phyloP scores from a whole-genome alignment of 1,139 yeast genomes.

The Candida gigantensis region DNA sequence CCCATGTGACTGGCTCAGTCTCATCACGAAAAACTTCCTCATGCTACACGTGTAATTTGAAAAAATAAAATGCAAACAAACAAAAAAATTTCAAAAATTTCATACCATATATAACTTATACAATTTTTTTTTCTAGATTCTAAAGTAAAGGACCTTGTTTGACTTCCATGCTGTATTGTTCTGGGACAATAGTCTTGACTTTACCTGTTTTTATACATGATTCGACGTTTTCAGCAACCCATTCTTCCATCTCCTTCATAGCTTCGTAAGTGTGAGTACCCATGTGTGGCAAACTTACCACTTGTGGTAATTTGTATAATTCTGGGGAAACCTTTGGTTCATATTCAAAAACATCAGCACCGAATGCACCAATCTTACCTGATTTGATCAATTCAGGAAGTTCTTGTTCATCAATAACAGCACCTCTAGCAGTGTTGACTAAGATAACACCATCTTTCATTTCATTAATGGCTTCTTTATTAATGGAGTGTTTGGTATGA shows the following conservation, averaged over 20 bases:
- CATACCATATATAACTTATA: no score
- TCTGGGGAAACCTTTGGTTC: conserved; percentile 75
- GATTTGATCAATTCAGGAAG: conserved; percentile 60
- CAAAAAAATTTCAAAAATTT: no score
- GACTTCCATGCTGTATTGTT: conserved; percentile 32
- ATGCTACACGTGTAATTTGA: no score
- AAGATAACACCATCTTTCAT: conserved; percentile 68
- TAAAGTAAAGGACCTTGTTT: neutral
- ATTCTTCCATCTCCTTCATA: conserved; percentile 56
- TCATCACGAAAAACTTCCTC: no score
- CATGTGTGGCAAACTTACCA: conserved; percentile 74
- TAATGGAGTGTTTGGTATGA: conserved; percentile 61
- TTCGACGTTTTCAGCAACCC: conserved; percentile 50
- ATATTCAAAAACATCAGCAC: conserved; percentile 80
- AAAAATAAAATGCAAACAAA: no score
- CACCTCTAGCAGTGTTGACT: conserved; percentile 74
- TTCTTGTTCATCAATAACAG: conserved; percentile 68
- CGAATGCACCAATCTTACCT: conserved; percentile 74
- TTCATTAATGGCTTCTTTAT: conserved; percentile 50
- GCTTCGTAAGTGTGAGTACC: conserved; percentile 75
- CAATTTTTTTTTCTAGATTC: no score
- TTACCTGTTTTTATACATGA: conserved; percentile 55
- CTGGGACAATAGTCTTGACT: conserved; percentile 69
- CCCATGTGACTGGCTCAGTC: no score
- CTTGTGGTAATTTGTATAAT: conserved; percentile 55